Conservation (phyloP, 2,329 filamentous ascomycete genomes). For the Colletotrichum melonis region DNA sequence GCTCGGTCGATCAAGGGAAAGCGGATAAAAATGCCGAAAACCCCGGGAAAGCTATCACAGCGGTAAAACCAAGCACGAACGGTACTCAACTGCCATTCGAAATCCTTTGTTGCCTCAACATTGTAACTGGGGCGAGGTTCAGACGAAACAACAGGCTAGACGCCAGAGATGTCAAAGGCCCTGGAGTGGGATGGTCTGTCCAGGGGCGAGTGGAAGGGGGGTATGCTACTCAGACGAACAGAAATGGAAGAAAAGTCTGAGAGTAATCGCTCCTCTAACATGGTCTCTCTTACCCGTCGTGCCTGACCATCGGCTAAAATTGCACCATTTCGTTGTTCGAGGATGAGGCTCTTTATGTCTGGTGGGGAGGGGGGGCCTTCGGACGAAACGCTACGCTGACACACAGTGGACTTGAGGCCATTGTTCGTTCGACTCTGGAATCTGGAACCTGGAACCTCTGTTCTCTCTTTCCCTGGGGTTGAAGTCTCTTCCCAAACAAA, state of each 20-base stretch:
- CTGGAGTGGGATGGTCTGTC: too few relatives aligned
- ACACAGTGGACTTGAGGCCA: not conserved
- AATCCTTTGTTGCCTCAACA: not conserved
- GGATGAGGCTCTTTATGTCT: constrained; percentile 2
- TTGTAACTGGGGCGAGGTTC: not conserved
- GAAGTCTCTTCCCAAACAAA: not conserved
- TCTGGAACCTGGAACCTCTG: not conserved
- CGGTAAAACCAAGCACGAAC: not conserved
- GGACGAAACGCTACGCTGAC: constrained; percentile 1
- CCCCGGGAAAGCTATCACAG: not conserved
- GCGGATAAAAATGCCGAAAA: not conserved
- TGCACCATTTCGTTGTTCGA: not conserved
- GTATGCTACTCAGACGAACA: not conserved
- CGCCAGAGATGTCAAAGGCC: not conserved
- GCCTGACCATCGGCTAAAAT: not conserved
- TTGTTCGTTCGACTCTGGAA: not conserved
- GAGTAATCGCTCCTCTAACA: not conserved
- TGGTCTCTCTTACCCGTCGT: not conserved
- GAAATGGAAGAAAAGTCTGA: not conserved
- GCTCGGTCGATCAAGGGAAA: not conserved
- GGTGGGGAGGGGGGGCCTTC: not conserved
- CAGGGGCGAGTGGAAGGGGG: not conserved
- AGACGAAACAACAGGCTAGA: constrained; percentile 7
- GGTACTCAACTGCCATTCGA: not conserved
- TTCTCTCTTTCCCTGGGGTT: not conserved